These are phyloP conservation scores for Penicillium salamii DNA, from an alignment of 495 filamentous ascomycete genomes.

Conservation along the genomic window DNA sequence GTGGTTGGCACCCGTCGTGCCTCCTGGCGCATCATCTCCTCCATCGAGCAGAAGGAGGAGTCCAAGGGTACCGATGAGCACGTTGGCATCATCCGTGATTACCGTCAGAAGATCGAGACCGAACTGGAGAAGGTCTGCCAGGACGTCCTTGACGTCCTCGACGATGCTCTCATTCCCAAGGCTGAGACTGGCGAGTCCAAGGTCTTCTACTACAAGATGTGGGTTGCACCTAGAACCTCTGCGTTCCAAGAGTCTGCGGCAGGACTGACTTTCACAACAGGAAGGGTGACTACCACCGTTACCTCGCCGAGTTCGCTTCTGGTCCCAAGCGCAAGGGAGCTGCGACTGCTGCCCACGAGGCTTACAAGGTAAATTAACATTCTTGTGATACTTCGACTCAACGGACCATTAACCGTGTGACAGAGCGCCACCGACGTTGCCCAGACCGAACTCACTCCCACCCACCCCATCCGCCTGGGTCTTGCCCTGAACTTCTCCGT, in stretches of 20 bases:
- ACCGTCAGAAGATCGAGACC: conserved; percentile 97
- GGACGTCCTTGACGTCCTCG: conserved; percentile 95
- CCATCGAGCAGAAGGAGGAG: conserved; percentile 99
- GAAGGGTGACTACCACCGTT: conserved; percentile 99
- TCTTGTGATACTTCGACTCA: conserved; percentile 5
- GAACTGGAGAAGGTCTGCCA: conserved; percentile 98
- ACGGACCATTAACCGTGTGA: conserved; percentile 11
- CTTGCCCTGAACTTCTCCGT: conserved; percentile 99
- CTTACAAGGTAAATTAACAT: conserved; percentile 78
- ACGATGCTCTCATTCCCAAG: conserved; percentile 94
- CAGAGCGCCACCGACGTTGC: conserved; percentile 98
- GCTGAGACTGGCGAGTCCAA: conserved; percentile 98
- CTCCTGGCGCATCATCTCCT: conserved; percentile 99
- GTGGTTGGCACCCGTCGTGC: conserved; percentile 98
- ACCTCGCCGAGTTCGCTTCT: conserved; percentile 97
- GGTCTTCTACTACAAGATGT: conserved; percentile 99
- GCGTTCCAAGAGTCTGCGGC: neutral
- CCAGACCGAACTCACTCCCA: conserved; percentile 94
- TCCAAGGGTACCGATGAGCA: conserved; percentile 99
- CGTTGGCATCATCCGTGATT: conserved; percentile 91
- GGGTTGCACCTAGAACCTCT: conserved; percentile 28
- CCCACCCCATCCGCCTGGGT: conserved; percentile 97
- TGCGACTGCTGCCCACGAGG: conserved; percentile 94
- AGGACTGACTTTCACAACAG: conserved; percentile 45
- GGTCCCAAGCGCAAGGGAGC: conserved; percentile 98